Evolutionary conservation across 345 rosid species (phyloP), one percentile per base, ranked within the genome.

Genomic region (Hevea brasiliensis): DNA sequence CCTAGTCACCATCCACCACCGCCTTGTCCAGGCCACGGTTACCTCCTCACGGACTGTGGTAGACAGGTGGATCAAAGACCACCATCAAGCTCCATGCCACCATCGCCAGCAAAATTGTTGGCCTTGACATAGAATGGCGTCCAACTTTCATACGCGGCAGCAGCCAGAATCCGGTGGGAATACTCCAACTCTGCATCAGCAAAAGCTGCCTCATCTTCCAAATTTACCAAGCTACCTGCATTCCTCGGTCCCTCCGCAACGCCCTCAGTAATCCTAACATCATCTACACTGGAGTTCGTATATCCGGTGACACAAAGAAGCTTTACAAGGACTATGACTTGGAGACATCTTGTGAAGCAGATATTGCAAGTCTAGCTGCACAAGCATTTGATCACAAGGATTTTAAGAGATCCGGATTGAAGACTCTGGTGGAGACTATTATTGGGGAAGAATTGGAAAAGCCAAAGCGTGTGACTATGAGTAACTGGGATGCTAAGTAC

Each of bases 121-220:
- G 40, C 20, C 40, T 59, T 6, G 63, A 59, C 20, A 12, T 58
- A 58, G 61, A 24, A 58, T 58, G 61, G 61, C 61, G 35, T 4
- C 35, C 35, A 4, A 59, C 63, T 0, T 59, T 59, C 61, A 26
- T 26, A 9, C 61, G 35, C 11, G 32, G 61, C 21, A 21, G 37
- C 32, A 26, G 1, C 5, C 61, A 24, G 61, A 57, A 57, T 26
- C 61, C 61, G 6, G 37, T 24, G 13, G 61, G 32, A 23, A 57
- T 57, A 57, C 15, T 57, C 37, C 62, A 58, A 26, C 37, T 26
- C 37, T 27, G 62, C 18, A 58, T 58, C 37, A 5, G 37, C 13
- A 58, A 27, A 26, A 12, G 62, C 37, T 58, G 62, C 63, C 63
- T 27, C 35, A 59, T 27, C 41, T 59, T 59, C 63, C 63, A 59